Evolutionary conservation across 768 basidiomycete genomes (phyloP).

Genomic region (Calocybe indica): DNA sequence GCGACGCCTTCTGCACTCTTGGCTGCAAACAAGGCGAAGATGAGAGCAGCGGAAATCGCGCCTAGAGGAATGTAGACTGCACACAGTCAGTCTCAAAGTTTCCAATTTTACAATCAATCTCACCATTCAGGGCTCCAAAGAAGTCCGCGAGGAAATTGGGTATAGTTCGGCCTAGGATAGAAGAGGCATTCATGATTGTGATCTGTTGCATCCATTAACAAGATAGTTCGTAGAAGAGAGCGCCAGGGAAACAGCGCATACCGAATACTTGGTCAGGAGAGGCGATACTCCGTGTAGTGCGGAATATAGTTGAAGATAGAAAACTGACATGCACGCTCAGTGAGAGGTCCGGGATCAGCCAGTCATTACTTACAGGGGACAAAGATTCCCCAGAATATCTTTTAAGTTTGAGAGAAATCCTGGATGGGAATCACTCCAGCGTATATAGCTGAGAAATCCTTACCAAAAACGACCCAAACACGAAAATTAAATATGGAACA

Average conservation of each 20-base stretch:
- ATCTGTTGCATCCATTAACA: conserved; percentile 24
- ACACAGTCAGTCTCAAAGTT: not conserved
- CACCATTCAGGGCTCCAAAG: conserved; percentile 44
- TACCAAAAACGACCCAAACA: conserved; percentile 35
- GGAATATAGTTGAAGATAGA: conserved; percentile 47
- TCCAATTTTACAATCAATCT: conserved; percentile 6
- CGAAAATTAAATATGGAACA: conserved; percentile 33
- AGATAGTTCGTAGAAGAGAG: not conserved
- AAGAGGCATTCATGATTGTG: conserved; percentile 46
- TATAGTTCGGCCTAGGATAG: conserved; percentile 52
- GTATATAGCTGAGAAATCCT: conserved; percentile 5
- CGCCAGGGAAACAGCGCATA: conserved; percentile 11
- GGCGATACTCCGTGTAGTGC: conserved; percentile 31
- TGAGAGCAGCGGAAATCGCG: conserved; percentile 34
- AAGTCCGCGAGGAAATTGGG: conserved; percentile 49
- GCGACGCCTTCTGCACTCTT: conserved; percentile 33
- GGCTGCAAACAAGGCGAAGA: conserved; percentile 47
- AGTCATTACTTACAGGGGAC: conserved; percentile 35
- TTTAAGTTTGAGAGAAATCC: not conserved
- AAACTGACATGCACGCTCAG: conserved; percentile 25
- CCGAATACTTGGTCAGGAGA: conserved; percentile 38
- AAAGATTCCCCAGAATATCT: conserved; percentile 45
- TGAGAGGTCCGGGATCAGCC: too few relatives aligned
- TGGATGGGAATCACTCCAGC: conserved; percentile 1
- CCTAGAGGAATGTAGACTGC: conserved; percentile 38